phyloP scores from a whole-genome alignment of 2,329 filamentous ascomycete species.

The Septoria petroselini region DNA sequence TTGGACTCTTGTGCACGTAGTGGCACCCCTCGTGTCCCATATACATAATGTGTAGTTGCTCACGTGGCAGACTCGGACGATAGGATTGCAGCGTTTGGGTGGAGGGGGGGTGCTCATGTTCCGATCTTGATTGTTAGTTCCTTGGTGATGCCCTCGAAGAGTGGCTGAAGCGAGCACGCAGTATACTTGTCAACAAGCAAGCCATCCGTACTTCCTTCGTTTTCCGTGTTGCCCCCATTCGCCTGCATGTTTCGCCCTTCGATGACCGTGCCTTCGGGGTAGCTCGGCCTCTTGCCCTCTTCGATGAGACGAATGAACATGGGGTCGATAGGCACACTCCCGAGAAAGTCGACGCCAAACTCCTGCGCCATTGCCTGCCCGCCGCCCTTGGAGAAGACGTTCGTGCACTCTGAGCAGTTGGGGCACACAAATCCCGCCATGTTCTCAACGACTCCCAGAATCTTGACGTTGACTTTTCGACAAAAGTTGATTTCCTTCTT shows the following conservation, averaged over 20 bases:
- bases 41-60: not conserved
- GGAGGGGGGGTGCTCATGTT: slow-evolving; percentile 15
- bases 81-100: not conserved
- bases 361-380: slow-evolving; percentile 86
- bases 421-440: slow-evolving; percentile 91
- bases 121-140: slow-evolving; percentile 28
- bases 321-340: slow-evolving; percentile 85
- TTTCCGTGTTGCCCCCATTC: slow-evolving; percentile 28
- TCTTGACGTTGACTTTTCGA: slow-evolving; percentile 71
- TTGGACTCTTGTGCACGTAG: slow-evolving; percentile 2
- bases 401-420: slow-evolving; percentile 75
- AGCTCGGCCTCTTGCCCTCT: slow-evolving; percentile 63
- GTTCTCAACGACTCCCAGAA: slow-evolving; percentile 92
- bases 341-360: slow-evolving; percentile 78
- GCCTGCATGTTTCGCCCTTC: slow-evolving; percentile 52
- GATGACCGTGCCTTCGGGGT: slow-evolving; percentile 65
- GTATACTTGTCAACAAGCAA: slow-evolving; percentile 69
- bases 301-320: slow-evolving; percentile 87
- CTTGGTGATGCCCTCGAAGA: slow-evolving; percentile 62
- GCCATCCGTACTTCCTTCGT: slow-evolving; percentile 34
- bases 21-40: not conserved
- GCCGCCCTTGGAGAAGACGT: slow-evolving; percentile 89
- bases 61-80: not conserved
- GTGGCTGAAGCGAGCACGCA: slow-evolving; percentile 64
- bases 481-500: slow-evolving; percentile 95